These are phyloP conservation scores for Juglanconis juglandina DNA, from an alignment of 2,329 filamentous ascomycete species.

Conservation along the genomic window DNA sequence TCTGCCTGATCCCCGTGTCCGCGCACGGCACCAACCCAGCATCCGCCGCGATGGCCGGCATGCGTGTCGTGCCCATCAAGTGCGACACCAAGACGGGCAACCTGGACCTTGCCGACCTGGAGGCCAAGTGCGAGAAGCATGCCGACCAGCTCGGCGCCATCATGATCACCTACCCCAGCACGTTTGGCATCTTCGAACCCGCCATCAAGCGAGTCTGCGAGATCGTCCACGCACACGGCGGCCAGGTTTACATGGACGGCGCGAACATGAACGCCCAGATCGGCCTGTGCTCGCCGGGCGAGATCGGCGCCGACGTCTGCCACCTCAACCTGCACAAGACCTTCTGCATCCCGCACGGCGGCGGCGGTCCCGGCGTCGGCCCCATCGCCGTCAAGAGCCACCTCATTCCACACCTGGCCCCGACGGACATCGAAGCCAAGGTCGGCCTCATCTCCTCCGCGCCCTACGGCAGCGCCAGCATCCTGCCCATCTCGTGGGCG, in stretches of 20 bases:
- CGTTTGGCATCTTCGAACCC: constrained; percentile 92
- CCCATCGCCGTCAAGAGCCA: constrained; percentile 89
- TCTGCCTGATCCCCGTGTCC: constrained; percentile 91
- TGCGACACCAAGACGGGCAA: constrained; percentile 86
- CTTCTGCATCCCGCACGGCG: constrained; percentile 96
- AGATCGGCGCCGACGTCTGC: constrained; percentile 94
- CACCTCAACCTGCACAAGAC: constrained; percentile 98
- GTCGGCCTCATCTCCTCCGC: constrained; percentile 77
- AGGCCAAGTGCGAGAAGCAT: constrained; percentile 85
- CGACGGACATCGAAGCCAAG: constrained; percentile 35
- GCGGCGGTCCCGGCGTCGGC: constrained; percentile 88
- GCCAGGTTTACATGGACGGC: constrained; percentile 97
- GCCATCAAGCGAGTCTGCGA: constrained; percentile 80
- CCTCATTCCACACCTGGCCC: constrained; percentile 72
- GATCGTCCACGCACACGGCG: constrained; percentile 81
- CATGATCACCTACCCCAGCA: constrained; percentile 96
- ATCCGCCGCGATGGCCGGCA: constrained; percentile 91
- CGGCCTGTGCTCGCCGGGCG: constrained; percentile 87
- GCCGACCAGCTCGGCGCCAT: constrained; percentile 82
- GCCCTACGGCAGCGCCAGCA: constrained; percentile 82
- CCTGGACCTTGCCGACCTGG: constrained; percentile 79
- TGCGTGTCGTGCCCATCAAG: constrained; percentile 90
- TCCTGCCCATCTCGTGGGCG: constrained; percentile 89
- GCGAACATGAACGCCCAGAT: constrained; percentile 99
- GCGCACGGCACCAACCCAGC: constrained; percentile 96